Base-by-base conservation (phyloP, 352 stramenopile species). In the Phytopythium mirpurense region DNA sequence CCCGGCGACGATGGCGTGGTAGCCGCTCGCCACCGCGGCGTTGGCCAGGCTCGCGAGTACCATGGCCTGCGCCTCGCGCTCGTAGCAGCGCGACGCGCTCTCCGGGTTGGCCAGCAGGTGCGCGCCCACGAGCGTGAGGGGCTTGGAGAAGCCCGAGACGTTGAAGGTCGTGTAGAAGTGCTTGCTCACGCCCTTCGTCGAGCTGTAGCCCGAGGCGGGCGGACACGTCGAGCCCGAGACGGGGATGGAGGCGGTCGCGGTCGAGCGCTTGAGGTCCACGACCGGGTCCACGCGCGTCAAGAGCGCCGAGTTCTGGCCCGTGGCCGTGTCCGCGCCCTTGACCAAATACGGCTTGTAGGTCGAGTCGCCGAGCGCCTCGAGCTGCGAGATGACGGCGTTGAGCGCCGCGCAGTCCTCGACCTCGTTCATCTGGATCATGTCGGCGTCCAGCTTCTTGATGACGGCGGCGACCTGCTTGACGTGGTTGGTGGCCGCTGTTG, bases 101-200 rank as follows among this genome's bases (percentile, higher is more conserved):
- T 81, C 51, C 15, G 78, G 78, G 37, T 83, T 72, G 26, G 78
- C 78, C 23, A 90, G 54, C 48, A 90, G 60, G 55, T 90, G 78
- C 15, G 72, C 74, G 15, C 76, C 78, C 11, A 90, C 74, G 18
- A 88, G 53, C 1, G 76, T 85, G 46, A 90, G 70, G 10, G 76
- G 73, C 57, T 85, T 88, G 42, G 72, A 73, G 64, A 83, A 84
- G 5, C 77, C 73, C 5, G 65, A 59, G 36, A 83, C 66, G 37
- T 86, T 78, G 65, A 90, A 83, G 6, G 71, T 78, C 41, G 78
- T 78, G 66, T 81, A 83, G 47, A 88, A 81, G 63, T 90, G 68
- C 65, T 90, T 90, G 52, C 74, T 74, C 32, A 87, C 74, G 7
- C 60, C 67, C 60, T 83, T 86, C 5, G 70, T 65, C 36, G 51